phyloP scores from a whole-genome alignment of 805 yeast species.

The Blastobotrys mokoenaii region DNA sequence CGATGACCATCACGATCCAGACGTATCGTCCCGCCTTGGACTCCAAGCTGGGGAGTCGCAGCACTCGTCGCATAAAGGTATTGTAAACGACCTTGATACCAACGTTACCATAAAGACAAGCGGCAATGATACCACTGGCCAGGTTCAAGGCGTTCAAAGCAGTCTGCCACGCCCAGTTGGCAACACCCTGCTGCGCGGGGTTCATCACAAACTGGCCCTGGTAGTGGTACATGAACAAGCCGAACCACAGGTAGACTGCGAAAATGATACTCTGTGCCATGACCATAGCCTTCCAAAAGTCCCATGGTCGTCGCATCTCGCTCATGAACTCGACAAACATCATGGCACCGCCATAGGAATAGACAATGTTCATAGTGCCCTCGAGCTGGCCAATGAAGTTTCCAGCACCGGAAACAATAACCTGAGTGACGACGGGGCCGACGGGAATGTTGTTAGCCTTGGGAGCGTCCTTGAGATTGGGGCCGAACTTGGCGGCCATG shows the following conservation, averaged over 20 bases:
- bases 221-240: constrained; percentile 36
- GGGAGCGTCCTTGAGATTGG: constrained; percentile 26
- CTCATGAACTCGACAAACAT: constrained; percentile 41
- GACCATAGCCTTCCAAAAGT: constrained; percentile 41
- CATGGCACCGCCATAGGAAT: constrained; percentile 45
- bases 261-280: constrained; percentile 36
- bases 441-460: constrained; percentile 6
- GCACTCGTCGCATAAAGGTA: constrained; percentile 29
- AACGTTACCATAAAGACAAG: constrained; percentile 39
- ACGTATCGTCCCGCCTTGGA: constrained; percentile 29
- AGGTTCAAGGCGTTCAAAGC: constrained; percentile 32
- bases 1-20: constrained; percentile 32
- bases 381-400: constrained; percentile 27
- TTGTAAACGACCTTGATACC: constrained; percentile 40
- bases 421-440: constrained; percentile 18
- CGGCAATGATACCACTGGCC: constrained; percentile 36
- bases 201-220: constrained; percentile 39
- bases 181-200: constrained; percentile 39
- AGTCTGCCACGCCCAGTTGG: constrained; percentile 30
- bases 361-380: constrained; percentile 39
- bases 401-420: constrained; percentile 24
- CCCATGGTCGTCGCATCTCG: constrained; percentile 41
- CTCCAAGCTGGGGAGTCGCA: constrained; percentile 29
- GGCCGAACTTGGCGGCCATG: constrained; percentile 28
- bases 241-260: constrained; percentile 34